These are phyloP conservation scores for Coniochaeta prunicola DNA, from an alignment of 2,329 filamentous ascomycete genomes.

Conservation along the genomic window DNA sequence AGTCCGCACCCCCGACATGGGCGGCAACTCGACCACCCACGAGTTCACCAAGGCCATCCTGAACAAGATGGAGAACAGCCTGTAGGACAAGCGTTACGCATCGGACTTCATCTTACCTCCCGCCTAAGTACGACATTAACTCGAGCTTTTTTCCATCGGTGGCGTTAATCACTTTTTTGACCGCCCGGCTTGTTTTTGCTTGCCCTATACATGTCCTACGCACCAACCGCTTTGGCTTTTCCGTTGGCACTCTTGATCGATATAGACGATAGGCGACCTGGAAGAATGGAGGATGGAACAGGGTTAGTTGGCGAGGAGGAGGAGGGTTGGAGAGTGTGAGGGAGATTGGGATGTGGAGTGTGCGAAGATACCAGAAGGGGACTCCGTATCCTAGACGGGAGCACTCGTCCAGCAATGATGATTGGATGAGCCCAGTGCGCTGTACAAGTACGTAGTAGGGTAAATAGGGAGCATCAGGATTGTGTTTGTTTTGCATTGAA, in stretches of 20 bases:
- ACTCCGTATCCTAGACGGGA: not conserved
- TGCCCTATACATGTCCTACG: too few species aligned
- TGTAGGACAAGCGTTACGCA: slow-evolving; percentile 9
- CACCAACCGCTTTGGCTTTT: not conserved
- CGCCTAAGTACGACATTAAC: not conserved
- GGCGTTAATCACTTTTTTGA: not conserved
- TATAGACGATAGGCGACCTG: not conserved
- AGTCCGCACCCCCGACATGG: slow-evolving; percentile 91
- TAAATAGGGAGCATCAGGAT: not conserved
- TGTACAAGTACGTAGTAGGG: not conserved
- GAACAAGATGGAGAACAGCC: slow-evolving; percentile 76
- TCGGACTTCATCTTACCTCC: not conserved
- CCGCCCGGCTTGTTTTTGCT: not conserved
- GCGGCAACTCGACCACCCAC: slow-evolving; percentile 80
- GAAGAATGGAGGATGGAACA: not conserved
- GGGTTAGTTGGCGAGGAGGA: not conserved
- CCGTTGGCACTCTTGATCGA: not conserved
- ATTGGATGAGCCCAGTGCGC: not conserved
- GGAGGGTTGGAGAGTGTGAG: not conserved
- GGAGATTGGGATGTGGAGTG: not conserved
- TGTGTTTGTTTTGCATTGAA: not conserved
- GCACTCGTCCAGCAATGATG: not conserved
- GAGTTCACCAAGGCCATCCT: slow-evolving; percentile 93
- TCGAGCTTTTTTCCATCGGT: not conserved
- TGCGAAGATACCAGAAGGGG: not conserved